Evolutionary conservation across 75 land plant genomes (phyloP), one percentile per base, ranked within the genome.

Genomic region (Larix kaempferi): DNA sequence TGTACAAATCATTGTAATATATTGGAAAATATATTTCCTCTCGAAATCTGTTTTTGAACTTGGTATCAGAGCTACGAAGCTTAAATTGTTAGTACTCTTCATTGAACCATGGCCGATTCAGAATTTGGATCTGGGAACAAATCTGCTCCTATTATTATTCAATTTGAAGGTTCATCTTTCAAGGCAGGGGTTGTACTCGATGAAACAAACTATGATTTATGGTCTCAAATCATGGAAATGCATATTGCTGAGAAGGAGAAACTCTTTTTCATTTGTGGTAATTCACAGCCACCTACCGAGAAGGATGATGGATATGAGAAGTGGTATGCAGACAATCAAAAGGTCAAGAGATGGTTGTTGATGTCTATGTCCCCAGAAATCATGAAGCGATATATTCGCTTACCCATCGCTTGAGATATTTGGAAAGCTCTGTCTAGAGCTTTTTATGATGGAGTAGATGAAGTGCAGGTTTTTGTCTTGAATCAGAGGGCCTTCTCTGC

Each of bases 121-220:
- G 81, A 1, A 66, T 67, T 76, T 79, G 65, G 17, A 59, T 75
- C 59, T 79, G 79, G 57, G 65, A 76, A 54, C 80, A 82, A 76
- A 83, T 85, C 89, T 83, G 82, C 78, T 76, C 82, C 25, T 5
- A 74, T 74, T 56, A 74, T 74, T 56, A 44, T 74, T 11, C 76
- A 74, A 54, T 23, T 2, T 3, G 76, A 74, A 54, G 25, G 0
- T 54, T 56, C 58, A 8, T 16, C 25, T 0, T 74, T 74, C 25
- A 19, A n/a, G 6, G 37, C 76, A 8, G 22, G 17, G 14, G 2
- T 55, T 56, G 25, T 74, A 16, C 57, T 74, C n/a, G 27, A 54
- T 56, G 22, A 74, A 56, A 56, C 56, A 7, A 74, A 5, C 22
- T 74, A 74, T 26, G 21, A 15, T 0, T 0, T 74, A 7, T 74